Evolutionary conservation across 164 flowering plant genomes (phyloP).

Genomic region (Berberis thunbergii): DNA sequence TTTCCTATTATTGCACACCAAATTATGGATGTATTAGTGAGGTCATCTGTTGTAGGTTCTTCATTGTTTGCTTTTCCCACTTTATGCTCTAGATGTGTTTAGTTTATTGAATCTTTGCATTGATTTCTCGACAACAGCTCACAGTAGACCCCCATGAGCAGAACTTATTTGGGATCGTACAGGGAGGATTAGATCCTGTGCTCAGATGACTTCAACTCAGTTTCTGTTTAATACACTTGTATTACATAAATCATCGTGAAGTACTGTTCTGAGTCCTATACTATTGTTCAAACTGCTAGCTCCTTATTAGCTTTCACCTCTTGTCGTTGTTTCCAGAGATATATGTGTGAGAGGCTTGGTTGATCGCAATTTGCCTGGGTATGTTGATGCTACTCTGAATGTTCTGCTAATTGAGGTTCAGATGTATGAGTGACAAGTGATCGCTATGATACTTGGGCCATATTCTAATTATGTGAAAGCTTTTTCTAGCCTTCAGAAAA

Average conservation of each 20-base stretch:
- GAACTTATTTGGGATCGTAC: conserved; percentile 94
- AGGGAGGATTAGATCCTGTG: conserved; percentile 89
- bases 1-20: no score
- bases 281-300: not conserved
- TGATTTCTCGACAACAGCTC: conserved; percentile 45
- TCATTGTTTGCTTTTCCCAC: not conserved
- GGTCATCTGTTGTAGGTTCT: no score
- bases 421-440: not conserved
- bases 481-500: no score
- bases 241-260: no score
- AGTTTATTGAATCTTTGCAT: not conserved
- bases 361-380: conserved; percentile 95
- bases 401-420: not conserved
- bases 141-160: conserved; percentile 77
- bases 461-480: not conserved
- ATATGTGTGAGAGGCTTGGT: conserved; percentile 88
- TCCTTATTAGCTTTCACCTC: not conserved
- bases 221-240: no score
- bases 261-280: not conserved
- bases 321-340: conserved; percentile 41
- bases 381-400: conserved; percentile 15
- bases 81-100: not conserved
- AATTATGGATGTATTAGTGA: no score
- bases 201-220: conserved; percentile 40
- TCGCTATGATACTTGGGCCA: not conserved